A percentile compares a stretch with the other conserved stretches of the same genome.
phyloP scores from a whole-genome alignment of 441 rosid genomes.

The Corymbia citriodora region DNA sequence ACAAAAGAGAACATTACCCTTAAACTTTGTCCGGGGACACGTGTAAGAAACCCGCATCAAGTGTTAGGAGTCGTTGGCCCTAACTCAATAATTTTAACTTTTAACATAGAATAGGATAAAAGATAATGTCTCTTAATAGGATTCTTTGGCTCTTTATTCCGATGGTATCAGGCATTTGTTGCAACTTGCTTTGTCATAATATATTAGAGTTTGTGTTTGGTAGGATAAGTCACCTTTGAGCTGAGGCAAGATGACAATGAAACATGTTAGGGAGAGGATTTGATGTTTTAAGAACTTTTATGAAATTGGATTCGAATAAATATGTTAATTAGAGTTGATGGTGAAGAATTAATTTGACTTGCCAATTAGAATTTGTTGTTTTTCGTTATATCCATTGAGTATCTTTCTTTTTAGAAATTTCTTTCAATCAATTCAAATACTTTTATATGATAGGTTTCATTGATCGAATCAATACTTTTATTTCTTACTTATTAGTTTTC shows the following conservation, averaged over 20 bases:
- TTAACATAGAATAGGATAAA: fast-evolving
- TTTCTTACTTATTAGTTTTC: background rate
- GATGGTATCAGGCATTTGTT: fast-evolving
- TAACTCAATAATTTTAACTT: background rate
- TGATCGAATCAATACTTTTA: background rate
- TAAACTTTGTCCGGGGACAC: background rate
- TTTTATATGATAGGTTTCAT: fast-evolving
- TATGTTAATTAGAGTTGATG: fast-evolving
- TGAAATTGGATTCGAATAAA: background rate
- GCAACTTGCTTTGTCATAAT: background rate
- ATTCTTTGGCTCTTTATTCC: background rate
- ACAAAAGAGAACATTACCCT: background rate
- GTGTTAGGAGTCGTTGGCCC: background rate
- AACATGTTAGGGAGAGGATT: too few relatives aligned
- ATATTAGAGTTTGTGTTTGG: background rate
- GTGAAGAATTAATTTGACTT: background rate
- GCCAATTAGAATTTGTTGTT: background rate
- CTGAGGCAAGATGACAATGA: background rate
- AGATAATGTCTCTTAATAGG: background rate
- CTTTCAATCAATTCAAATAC: background rate
- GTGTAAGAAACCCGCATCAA: background rate
- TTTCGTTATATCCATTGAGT: background rate
- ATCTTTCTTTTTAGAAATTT: background rate
- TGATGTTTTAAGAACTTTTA: background rate
- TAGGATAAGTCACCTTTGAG: background rate